phyloP scores from a whole-genome alignment of 169 alveolate genomes.

The Eimeria zaria region DNA sequence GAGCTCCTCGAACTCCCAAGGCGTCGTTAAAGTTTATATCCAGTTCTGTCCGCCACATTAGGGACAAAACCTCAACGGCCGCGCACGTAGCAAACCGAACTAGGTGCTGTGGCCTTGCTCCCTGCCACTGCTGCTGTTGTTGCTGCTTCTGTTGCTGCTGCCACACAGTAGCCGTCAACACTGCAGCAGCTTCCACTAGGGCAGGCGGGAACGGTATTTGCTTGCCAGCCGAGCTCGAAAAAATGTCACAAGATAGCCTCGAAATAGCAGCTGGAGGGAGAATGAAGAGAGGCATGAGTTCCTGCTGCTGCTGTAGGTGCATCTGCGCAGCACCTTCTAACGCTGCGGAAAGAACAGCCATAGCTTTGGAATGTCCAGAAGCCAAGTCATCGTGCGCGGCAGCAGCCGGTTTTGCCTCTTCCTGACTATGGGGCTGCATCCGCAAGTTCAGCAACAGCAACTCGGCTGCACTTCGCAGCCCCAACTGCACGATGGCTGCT shows the following conservation, averaged over 20 bases:
- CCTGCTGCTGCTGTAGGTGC: slow-evolving; percentile 54
- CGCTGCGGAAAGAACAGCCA: not conserved
- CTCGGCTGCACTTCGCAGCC: slow-evolving; percentile 36
- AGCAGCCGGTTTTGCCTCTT: not conserved
- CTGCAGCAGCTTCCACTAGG: slow-evolving; percentile 64
- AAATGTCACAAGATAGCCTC: not conserved
- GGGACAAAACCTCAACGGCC: slow-evolving; percentile 32
- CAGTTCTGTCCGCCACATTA: slow-evolving; percentile 75
- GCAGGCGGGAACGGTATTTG: slow-evolving; percentile 44
- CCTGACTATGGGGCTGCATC: not conserved
- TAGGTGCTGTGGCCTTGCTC: not conserved
- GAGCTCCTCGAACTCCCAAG: slow-evolving; percentile 22
- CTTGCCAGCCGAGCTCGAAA: not conserved
- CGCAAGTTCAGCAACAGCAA: slow-evolving; percentile 28
- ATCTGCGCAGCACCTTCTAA: slow-evolving; percentile 13
- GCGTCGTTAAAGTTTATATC: slow-evolving; percentile 68
- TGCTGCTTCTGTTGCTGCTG: slow-evolving; percentile 64
- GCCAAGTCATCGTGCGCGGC: not conserved
- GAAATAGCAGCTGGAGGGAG: slow-evolving; percentile 7
- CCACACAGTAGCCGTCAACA: slow-evolving; percentile 33
- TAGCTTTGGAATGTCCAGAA: not conserved
- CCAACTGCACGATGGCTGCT: slow-evolving; percentile 23
- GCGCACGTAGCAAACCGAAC: not conserved
- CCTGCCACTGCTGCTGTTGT: not conserved
- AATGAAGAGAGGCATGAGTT: slow-evolving; percentile 12